Evolutionary conservation across 805 yeast species (phyloP).

Genomic region (Lachancea sp.): DNA sequence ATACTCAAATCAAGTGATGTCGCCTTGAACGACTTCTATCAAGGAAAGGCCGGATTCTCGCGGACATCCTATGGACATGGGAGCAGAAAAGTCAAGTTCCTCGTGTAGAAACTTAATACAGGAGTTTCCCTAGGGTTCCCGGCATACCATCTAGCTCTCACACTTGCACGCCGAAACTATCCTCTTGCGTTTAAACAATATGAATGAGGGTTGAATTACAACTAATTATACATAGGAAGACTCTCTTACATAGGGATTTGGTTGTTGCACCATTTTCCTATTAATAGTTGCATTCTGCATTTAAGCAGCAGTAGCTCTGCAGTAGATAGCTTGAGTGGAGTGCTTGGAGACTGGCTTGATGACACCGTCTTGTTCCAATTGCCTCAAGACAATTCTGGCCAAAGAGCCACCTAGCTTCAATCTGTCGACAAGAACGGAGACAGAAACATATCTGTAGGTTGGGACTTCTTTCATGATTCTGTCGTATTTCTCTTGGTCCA

Average conservation of each 20-base stretch:
- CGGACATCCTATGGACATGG: no score
- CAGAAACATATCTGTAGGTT: constrained; percentile 96
- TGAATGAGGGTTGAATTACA: constrained; percentile 6
- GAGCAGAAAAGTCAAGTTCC: no score
- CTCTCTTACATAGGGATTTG: background rate
- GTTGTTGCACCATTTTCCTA: background rate
- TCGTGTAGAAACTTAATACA: no score
- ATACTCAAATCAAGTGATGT: no score
- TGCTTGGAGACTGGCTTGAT: constrained; percentile 91
- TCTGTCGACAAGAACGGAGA: constrained; percentile 97
- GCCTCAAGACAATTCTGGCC: constrained; percentile 97
- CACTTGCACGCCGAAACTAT: no score
- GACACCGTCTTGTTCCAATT: constrained; percentile 90
- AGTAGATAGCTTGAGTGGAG: constrained; percentile 96
- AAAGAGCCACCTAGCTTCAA: constrained; percentile 98
- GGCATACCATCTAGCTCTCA: no score
- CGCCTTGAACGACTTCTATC: no score
- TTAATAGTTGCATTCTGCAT: constrained; percentile 17
- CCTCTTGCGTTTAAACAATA: no score
- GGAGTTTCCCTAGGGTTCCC: no score
- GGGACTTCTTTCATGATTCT: constrained; percentile 99
- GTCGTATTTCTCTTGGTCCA: constrained; percentile 99
- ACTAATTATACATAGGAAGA: constrained; percentile 1
- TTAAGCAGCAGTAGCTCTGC: constrained; percentile 66
- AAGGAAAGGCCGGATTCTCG: no score